A percentile compares a stretch with the other conserved stretches of the same genome.
phyloP scores from a whole-genome alignment of 495 filamentous ascomycete genomes.

The Neurospora pannonica region DNA sequence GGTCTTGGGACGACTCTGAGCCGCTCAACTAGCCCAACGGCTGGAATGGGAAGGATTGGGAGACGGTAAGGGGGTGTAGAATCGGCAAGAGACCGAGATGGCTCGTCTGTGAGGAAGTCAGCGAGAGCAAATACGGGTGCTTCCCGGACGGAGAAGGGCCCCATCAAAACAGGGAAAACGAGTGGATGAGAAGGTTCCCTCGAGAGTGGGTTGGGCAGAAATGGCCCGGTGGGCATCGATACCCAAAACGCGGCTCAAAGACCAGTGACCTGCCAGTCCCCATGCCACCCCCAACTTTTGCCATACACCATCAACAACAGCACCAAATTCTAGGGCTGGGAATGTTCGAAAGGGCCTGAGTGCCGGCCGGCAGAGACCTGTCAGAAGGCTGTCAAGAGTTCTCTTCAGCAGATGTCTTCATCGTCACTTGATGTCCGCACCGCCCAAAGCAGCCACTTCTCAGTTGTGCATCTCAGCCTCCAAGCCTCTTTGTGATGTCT shows the following conservation, averaged over 20 bases:
- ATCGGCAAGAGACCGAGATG: neutral
- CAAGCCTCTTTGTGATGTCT: neutral
- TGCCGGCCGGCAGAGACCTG: neutral
- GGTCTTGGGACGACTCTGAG: neutral
- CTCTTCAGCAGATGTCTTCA: neutral
- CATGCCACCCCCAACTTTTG: slow-evolving; percentile 7
- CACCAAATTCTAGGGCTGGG: slow-evolving; percentile 14
- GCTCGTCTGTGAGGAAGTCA: neutral
- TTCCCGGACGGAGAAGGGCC: neutral
- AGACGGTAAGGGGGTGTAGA: neutral
- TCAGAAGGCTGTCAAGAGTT: neutral
- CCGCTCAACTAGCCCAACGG: neutral
- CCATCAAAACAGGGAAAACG: slow-evolving; percentile 5
- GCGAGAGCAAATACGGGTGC: neutral
- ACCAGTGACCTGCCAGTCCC: slow-evolving; percentile 18
- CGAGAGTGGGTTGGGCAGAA: slow-evolving; percentile 29
- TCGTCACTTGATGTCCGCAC: neutral
- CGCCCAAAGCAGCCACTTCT: neutral
- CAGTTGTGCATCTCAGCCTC: neutral
- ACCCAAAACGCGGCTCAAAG: slow-evolving; percentile 20
- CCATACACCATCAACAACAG: slow-evolving; percentile 20
- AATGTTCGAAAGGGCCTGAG: neutral
- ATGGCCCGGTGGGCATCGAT: slow-evolving; percentile 24
- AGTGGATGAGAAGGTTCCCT: slow-evolving; percentile 22
- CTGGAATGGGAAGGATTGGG: neutral